Evolutionary conservation across 1,284 basidiomycete species (phyloP), one percentile per base, ranked within the genome.

Genomic region (Malassezia slooffiae): DNA sequence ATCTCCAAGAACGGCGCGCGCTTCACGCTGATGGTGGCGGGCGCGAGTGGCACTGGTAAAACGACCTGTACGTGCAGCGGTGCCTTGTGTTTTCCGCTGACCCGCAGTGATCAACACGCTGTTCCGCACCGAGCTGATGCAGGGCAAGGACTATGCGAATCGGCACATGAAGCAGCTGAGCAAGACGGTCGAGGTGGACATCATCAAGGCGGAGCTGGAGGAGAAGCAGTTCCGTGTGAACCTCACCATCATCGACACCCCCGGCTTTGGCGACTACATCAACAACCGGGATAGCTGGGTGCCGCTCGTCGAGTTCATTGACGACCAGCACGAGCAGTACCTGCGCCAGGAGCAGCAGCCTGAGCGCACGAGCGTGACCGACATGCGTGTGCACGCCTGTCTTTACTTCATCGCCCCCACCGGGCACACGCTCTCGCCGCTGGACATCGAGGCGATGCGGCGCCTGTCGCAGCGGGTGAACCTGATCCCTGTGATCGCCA

Each of bases 281-380:
- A 96, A 97, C 82, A 97, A 97, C 79, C 81, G 88, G 51, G 91
- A 97, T 72, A 88, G 85, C 32, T 99, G 91, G 91, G 77, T 80
- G 16, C 91, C 93, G 45, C 96, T 99, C 55, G 83, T 99, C 69
- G 91, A 99, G 72, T 97, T 97, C 72, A 88, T 97, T 64, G 93
- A 99, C 71, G 93, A 97, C 76, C 91, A 97, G 75, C 91, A 97
- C 71, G 93, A 97, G 73, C 83, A 85, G 23, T 99, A 91, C 74
- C 96, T 99, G 91, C 80, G 91, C 47, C 91, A 97, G 74, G 91
- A 99, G 74, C 93, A 97, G 74, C 93, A 97, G 72, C 93, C 93
- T 9, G 80, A 86, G 73, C 78, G 93, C 48, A 76, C 74, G 50
- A 85, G 91, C 61, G 96, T 96, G 77, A 85, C 83, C 34, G 91